Evolutionary conservation across 78 protist species (phyloP).

Genomic region (Emiliania huxleyi): DNA sequence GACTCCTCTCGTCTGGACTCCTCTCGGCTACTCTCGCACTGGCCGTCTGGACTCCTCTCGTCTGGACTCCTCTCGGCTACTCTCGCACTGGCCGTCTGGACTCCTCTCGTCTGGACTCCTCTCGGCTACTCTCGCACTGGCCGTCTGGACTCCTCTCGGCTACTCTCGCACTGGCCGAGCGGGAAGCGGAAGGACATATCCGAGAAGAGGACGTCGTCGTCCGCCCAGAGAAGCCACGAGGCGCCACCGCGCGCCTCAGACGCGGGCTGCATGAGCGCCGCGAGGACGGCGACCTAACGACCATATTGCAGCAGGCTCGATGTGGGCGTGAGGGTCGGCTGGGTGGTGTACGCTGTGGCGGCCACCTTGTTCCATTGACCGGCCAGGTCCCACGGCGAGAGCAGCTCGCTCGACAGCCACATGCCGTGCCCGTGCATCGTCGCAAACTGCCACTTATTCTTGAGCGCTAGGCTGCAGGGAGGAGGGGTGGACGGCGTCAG

Average conservation of each 20-base stretch:
- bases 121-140: too few relatives aligned
- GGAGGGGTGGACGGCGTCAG: too few relatives aligned
- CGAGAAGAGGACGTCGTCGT: neutral
- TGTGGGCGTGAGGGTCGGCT: neutral
- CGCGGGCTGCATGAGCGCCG: neutral
- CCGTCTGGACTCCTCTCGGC: too few relatives aligned
- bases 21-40: too few relatives aligned
- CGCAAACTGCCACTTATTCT: conserved; percentile 12
- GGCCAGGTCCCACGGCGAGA: neutral
- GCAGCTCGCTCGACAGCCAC: conserved; percentile 18
- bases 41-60: too few relatives aligned
- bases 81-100: too few relatives aligned
- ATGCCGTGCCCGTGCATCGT: neutral
- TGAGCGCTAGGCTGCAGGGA: neutral
- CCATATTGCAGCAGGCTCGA: too few relatives aligned
- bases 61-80: too few relatives aligned
- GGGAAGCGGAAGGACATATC: neutral
- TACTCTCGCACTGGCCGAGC: too few relatives aligned
- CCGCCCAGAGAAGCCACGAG: conserved; percentile 6
- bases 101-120: too few relatives aligned
- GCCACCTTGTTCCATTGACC: conserved; percentile 28
- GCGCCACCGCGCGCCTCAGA: neutral
- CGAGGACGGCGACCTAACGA: neutral
- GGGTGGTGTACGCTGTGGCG: too few relatives aligned
- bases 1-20: too few relatives aligned